A percentile compares a stretch with the other conserved stretches of the same genome.
Conservation (phyloP, 169 alveolate genomes). For the Perkinsus olseni region DNA sequence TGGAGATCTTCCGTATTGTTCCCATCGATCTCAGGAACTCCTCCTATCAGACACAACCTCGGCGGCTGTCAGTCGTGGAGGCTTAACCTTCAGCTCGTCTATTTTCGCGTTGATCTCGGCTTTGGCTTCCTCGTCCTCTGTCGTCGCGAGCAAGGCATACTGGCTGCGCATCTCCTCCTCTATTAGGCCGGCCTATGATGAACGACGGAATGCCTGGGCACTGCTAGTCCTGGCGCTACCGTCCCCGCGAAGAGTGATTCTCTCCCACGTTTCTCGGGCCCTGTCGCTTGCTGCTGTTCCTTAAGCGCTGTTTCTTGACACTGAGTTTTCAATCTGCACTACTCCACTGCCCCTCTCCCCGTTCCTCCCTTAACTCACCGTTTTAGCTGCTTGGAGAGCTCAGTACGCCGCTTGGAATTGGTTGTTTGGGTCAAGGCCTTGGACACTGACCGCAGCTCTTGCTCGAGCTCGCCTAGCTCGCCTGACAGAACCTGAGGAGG, state of each 20-base stretch:
- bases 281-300: neutral
- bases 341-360: neutral
- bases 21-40: neutral
- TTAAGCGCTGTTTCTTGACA: neutral
- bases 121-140: neutral
- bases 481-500: neutral
- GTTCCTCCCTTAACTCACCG: neutral
- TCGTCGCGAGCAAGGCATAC: neutral
- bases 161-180: too few species aligned
- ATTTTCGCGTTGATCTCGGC: neutral
- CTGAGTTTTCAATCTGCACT: neutral
- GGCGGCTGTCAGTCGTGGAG: neutral
- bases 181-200: neutral
- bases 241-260: neutral
- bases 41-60: neutral
- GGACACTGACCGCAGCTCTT: neutral
- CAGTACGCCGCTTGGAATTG: neutral
- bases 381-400: neutral
- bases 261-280: neutral
- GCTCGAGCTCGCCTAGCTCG: neutral
- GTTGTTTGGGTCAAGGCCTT: neutral
- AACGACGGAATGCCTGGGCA: neutral
- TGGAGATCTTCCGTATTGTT: neutral
- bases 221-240: neutral
- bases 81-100: neutral